Percentiles rank a stretch among this genome's conserved stretches.
Conservation (phyloP, 148 eudicot genomes). For the Vaccinium vitisidaea region DNA sequence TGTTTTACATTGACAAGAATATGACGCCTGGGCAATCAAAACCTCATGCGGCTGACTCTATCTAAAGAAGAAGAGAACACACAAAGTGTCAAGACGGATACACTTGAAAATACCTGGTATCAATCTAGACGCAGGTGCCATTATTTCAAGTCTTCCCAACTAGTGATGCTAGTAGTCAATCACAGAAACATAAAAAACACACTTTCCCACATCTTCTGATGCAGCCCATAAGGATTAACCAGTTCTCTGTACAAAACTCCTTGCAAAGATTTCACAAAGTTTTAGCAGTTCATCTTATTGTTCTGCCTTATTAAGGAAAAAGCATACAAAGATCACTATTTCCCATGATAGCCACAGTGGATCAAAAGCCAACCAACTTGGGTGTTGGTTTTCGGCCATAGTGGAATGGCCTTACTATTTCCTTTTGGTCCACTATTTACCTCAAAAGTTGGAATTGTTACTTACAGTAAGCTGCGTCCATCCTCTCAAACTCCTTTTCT, state of each 20-base stretch:
- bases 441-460: neutral
- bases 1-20: neutral
- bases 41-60: neutral
- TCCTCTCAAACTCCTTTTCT: neutral
- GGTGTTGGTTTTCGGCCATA: neutral
- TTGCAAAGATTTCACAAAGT: too few species aligned
- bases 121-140: neutral
- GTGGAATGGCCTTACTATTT: neutral
- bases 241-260: neutral
- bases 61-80: neutral
- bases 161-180: neutral
- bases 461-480: neutral
- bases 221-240: neutral
- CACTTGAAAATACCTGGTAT: neutral
- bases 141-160: neutral
- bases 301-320: neutral
- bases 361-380: neutral
- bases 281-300: neutral
- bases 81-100: neutral
- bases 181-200: neutral
- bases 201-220: neutral
- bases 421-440: neutral
- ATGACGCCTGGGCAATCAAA: neutral
- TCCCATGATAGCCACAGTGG: neutral
- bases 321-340: neutral